These are phyloP conservation scores for Termitomyces sp. DNA, from an alignment of 768 basidiomycete species.

Conservation along the genomic window DNA sequence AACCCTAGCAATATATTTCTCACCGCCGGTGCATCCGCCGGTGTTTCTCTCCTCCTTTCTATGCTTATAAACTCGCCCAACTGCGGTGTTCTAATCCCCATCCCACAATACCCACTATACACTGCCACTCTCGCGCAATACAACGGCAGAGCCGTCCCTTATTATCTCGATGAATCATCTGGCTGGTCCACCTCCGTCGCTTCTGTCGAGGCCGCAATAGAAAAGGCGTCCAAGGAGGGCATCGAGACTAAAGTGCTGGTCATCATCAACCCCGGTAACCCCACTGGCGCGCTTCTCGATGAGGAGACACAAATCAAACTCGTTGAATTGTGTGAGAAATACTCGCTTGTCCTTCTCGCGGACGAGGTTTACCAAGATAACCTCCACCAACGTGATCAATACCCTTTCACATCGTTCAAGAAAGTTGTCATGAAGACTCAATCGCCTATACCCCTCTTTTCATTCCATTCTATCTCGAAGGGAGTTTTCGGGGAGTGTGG, in stretches of 20 bases:
- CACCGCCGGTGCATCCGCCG: constrained; percentile 90
- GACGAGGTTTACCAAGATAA: constrained; percentile 99
- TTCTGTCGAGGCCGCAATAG: constrained; percentile 63
- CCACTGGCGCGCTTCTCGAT: constrained; percentile 84
- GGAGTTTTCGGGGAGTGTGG: constrained; percentile 97
- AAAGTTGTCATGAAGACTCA: constrained; percentile 65
- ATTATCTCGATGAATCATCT: constrained; percentile 78
- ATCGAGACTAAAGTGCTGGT: constrained; percentile 78
- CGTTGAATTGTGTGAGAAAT: constrained; percentile 79
- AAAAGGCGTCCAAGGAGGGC: constrained; percentile 57
- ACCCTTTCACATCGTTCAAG: constrained; percentile 93
- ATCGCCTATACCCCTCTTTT: constrained; percentile 80
- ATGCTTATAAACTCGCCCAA: constrained; percentile 67
- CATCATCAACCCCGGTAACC: constrained; percentile 98
- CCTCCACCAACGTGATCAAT: constrained; percentile 61
- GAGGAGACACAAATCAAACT: constrained; percentile 66
- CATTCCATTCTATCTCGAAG: constrained; percentile 98
- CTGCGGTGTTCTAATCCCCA: constrained; percentile 87
- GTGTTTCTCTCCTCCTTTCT: constrained; percentile 83
- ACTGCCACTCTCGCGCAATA: constrained; percentile 90
- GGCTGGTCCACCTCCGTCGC: constrained; percentile 79
- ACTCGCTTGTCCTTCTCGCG: constrained; percentile 85
- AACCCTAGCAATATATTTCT: constrained; percentile 87
- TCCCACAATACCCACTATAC: constrained; percentile 97
- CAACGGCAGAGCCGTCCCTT: constrained; percentile 77